Evolutionary conservation across 2,329 filamentous ascomycete genomes (phyloP), one percentile per base, ranked within the genome.

Genomic region (Penicillium frequentans): DNA sequence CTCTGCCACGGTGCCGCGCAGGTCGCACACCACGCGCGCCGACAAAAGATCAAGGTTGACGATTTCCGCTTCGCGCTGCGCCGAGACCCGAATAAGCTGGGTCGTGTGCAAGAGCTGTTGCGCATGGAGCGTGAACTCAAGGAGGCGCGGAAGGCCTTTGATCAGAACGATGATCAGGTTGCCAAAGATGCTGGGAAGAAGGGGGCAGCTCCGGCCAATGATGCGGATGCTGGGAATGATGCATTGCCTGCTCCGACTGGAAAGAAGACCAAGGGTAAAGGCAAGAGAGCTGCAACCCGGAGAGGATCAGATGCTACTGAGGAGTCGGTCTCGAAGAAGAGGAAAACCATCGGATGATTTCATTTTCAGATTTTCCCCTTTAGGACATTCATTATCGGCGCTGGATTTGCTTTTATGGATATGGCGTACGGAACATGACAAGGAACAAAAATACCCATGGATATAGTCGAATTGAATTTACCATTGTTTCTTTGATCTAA

Each of bases 21-120:
- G 45, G 88, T 89, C 52, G 95, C 95, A 0, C 87, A 90, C 73
- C 91, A 96, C 75, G 87, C 90, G 2, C 89, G 92, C 0, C 90
- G 95, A 2, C 91, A 96, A 69, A 99, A 99, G 78, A 92, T 99
- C 77, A 99, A 99, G 75, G 90, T 96, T 69, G 93, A 97, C 70
- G 95, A 99, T 76, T 96, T 99, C 78, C 92, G 96, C 70, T 99
- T 96, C 76, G 91, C 92, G 39, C 85, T 98, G 65, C 86, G 95
- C 31, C 86, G 90, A 62, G 96, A 98, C 69, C 88, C 90, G 9
- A 81, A 85, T 57, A 96, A 96, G 72, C 81, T 98, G 44, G 95
- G 95, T 49, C 87, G 93, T 68, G 92, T 98, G 54, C 87, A 91
- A 72, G 92, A 96, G 78, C 86, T 96, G 70, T 84, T 96, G 64